Conservation (phyloP, 805 yeast species). For the Sungouiella thailandica region DNA sequence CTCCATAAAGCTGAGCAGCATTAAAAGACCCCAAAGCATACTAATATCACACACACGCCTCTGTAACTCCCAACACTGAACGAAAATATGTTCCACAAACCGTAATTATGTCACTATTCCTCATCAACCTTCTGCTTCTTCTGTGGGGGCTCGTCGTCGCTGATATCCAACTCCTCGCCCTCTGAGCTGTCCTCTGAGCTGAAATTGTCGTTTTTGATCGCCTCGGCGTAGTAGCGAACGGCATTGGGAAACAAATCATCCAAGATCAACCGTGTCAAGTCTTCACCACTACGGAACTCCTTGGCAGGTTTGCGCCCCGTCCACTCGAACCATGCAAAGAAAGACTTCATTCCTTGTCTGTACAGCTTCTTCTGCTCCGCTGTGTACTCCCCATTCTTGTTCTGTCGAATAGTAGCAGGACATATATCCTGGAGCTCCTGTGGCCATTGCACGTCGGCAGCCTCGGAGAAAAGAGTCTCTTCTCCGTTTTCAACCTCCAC, state of each 20-base stretch:
- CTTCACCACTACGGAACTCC: constrained; percentile 76
- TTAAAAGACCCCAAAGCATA: no score
- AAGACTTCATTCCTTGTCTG: constrained; percentile 71
- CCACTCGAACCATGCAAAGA: constrained; percentile 86
- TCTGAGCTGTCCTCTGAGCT: constrained; percentile 44
- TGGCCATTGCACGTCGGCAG: constrained; percentile 68
- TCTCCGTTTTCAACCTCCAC: constrained; percentile 47
- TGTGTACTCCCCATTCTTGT: constrained; percentile 32
- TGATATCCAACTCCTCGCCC: constrained; percentile 48
- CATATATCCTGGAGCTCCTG: constrained; percentile 48
- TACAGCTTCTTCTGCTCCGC: constrained; percentile 55
- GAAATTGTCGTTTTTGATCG: constrained; percentile 57
- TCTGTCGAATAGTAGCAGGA: constrained; percentile 44
- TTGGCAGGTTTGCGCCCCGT: constrained; percentile 74
- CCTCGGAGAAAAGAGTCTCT: constrained; percentile 50
- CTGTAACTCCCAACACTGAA: no score
- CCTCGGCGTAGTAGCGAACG: constrained; percentile 73
- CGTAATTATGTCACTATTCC: no score
- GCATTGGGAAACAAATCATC: constrained; percentile 87
- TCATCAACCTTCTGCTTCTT: constrained; percentile 9
- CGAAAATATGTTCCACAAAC: no score
- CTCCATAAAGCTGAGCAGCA: no score
- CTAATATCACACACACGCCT: no score
- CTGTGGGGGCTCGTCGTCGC: constrained; percentile 41
- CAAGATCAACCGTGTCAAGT: constrained; percentile 61